Evolutionary conservation across 441 rosid genomes (phyloP).

Genomic region (Arabidopsis hybrid): DNA sequence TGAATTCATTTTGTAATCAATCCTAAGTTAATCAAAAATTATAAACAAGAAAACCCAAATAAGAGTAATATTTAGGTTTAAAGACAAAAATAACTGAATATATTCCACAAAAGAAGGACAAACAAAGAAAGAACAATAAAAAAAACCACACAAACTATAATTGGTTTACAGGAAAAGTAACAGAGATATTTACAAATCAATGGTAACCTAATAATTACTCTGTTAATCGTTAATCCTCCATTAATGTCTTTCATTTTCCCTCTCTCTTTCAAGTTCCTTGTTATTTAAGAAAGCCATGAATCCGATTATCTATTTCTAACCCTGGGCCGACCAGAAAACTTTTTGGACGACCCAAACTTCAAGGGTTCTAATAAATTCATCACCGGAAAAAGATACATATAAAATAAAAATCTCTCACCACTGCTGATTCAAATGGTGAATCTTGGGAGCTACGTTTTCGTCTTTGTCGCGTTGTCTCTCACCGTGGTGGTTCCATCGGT

Average conservation of each 20-base stretch:
- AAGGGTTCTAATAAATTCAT: conserved; percentile 41
- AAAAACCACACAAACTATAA: conserved; percentile 43
- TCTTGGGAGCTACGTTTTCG: conserved; percentile 36
- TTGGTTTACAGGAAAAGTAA: conserved; percentile 33
- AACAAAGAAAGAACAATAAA: conserved; percentile 33
- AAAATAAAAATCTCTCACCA: not conserved
- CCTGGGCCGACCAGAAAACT: conserved; percentile 46
- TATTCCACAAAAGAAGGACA: conserved; percentile 45
- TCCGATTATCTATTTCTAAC: conserved; percentile 33
- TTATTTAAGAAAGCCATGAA: conserved; percentile 41
- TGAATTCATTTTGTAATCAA: not conserved
- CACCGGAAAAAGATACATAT: not conserved
- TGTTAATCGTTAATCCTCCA: conserved; percentile 46
- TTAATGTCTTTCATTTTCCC: conserved; percentile 21
- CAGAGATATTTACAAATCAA: conserved; percentile 28
- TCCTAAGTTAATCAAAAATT: not conserved
- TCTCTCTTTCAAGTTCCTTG: conserved; percentile 30
- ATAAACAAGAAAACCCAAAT: not conserved
- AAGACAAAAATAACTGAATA: conserved; percentile 35
- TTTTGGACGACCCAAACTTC: conserved; percentile 41
- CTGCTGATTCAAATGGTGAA: conserved; percentile 33
- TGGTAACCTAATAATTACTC: conserved; percentile 34
- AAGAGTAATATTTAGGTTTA: conserved; percentile 17
- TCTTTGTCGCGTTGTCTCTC: conserved; percentile 23
- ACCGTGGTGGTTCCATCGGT: conserved; percentile 26